A percentile compares a stretch with the other conserved stretches of the same genome.
Evolutionary conservation across 192 early-diverging fungal species (phyloP).

Genomic region (Geosiphon pyriformis): DNA sequence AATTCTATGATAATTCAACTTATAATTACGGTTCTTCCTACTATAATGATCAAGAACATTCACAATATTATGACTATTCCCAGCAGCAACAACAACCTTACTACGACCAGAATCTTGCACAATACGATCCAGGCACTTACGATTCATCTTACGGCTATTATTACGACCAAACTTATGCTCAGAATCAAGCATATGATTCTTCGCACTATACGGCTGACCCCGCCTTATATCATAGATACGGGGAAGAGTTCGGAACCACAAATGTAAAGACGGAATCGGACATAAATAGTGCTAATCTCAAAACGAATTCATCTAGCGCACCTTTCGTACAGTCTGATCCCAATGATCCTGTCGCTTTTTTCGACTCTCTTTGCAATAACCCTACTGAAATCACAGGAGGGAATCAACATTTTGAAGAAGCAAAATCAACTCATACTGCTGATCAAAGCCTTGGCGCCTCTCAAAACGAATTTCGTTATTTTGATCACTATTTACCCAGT

Average conservation of each 20-base stretch:
- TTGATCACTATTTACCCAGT: neutral
- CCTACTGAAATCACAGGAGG: neutral
- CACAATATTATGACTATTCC: constrained; percentile 15
- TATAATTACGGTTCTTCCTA: neutral
- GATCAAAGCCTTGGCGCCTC: neutral
- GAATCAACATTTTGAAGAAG: neutral
- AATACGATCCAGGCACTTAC: neutral
- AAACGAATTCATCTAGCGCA: neutral
- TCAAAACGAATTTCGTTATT: neutral
- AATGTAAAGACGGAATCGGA: neutral
- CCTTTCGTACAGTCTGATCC: too few relatives aligned
- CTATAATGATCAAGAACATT: constrained; percentile 14
- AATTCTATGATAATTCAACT: too few relatives aligned
- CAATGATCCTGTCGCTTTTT: neutral
- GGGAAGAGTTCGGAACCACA: constrained; percentile 3
- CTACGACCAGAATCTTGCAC: constrained; percentile 1
- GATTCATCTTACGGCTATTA: constrained; percentile 8
- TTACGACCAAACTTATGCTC: neutral
- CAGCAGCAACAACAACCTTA: constrained; percentile 13
- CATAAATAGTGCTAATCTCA: neutral
- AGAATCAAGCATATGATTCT: neutral
- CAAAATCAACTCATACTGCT: neutral
- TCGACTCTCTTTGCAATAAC: neutral
- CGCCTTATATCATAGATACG: too few relatives aligned
- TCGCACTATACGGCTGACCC: neutral